Evolutionary conservation across 2,329 filamentous ascomycete species (phyloP).

Genomic region (Paecilomyces fulvus): DNA sequence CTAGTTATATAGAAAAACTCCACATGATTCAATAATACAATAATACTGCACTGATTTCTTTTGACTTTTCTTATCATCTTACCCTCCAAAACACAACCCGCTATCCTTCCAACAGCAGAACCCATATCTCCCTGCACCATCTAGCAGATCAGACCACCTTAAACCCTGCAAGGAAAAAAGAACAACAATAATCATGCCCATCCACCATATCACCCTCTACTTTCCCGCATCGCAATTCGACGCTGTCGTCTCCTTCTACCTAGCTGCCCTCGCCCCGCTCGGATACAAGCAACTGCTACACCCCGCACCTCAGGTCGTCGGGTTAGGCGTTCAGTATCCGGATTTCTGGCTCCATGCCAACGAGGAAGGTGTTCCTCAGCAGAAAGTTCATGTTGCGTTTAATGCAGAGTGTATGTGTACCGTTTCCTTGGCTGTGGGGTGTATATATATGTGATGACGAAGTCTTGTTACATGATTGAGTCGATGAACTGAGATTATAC

Average conservation of each 20-base stretch:
- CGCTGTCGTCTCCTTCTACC: constrained; percentile 19
- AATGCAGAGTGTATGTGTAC: constrained; percentile 12
- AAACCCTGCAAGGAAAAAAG: neutral
- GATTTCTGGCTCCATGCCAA: constrained; percentile 20
- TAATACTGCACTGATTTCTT: too few species aligned
- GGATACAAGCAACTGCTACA: constrained; percentile 21
- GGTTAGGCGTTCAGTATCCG: constrained; percentile 17
- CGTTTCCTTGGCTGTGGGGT: neutral
- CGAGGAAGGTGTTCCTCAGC: constrained; percentile 1
- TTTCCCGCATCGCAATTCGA: constrained; percentile 11
- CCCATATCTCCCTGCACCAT: neutral
- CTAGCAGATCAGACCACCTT: neutral
- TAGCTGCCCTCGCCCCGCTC: constrained; percentile 19
- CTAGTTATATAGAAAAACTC: too few species aligned
- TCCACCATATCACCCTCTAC: neutral
- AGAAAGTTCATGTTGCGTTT: constrained; percentile 18
- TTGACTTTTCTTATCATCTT: too few species aligned
- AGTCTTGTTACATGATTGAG: too few species aligned
- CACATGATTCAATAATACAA: too few species aligned
- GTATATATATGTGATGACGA: too few species aligned
- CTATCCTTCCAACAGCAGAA: neutral
- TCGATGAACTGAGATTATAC: too few species aligned
- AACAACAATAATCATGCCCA: neutral
- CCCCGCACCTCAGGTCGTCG: constrained; percentile 17
- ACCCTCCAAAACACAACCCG: too few species aligned